Conservation (phyloP, 257 asterid genomes). For the Anisodus tanguticus region DNA sequence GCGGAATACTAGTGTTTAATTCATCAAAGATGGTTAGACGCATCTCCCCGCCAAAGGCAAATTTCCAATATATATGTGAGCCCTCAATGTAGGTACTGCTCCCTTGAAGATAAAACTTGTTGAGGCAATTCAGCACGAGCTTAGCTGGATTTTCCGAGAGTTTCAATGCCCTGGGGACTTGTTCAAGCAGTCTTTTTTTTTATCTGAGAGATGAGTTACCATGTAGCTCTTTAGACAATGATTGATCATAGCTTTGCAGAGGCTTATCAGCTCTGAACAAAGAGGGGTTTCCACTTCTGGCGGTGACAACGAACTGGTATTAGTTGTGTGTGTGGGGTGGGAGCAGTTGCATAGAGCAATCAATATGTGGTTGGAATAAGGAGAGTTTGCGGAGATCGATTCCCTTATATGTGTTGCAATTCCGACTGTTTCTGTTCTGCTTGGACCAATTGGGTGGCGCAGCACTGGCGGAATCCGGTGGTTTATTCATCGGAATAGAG, state of each 20-base stretch:
- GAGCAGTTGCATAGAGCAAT: constrained; percentile 38
- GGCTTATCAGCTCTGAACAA: constrained; percentile 55
- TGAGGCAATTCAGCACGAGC: constrained; percentile 65
- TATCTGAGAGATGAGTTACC: constrained; percentile 41
- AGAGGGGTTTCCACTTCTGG: neutral
- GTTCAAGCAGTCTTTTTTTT: constrained; percentile 52
- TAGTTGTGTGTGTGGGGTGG: constrained; percentile 23
- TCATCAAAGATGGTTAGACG: too few species aligned
- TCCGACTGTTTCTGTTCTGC: too few species aligned
- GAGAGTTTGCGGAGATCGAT: constrained; percentile 44
- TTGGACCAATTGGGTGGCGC: neutral
- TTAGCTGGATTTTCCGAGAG: constrained; percentile 57
- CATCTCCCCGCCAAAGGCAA: too few species aligned
- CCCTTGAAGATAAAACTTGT: constrained; percentile 82
- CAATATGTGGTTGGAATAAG: constrained; percentile 52
- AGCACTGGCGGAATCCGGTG: neutral
- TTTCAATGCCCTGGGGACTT: constrained; percentile 69
- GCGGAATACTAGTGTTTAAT: too few species aligned
- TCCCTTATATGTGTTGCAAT: neutral
- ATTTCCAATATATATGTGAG: too few species aligned
- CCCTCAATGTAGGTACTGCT: constrained; percentile 30
- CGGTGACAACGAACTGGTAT: neutral
- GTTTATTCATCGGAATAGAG: neutral
- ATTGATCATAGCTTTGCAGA: constrained; percentile 63
- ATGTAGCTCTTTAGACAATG: constrained; percentile 59